Percentiles rank a stretch among this genome's conserved stretches.
Conservation (phyloP, 345 rosid species). For the Rhizophora mangle region DNA sequence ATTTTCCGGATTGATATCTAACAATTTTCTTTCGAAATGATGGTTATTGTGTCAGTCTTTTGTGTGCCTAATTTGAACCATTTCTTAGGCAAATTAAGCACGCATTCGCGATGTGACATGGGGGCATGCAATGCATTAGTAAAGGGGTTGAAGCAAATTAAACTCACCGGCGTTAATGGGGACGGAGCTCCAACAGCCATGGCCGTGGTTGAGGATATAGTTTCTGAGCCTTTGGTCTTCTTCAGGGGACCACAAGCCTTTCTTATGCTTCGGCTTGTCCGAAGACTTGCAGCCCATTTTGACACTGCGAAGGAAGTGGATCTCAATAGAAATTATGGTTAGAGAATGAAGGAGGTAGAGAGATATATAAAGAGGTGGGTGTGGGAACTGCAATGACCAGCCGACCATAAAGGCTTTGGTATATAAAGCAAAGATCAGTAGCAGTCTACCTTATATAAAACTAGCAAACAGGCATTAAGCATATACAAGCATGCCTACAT, state of each 20-base stretch:
- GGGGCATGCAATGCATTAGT: background rate
- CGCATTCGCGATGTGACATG: too few species aligned
- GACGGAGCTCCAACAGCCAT: constrained; percentile 82
- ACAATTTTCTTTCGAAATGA: too few species aligned
- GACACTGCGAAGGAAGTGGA: background rate
- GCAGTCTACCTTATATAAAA: constrained; percentile 12
- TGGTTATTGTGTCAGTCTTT: too few species aligned
- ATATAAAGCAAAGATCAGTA: constrained; percentile 27
- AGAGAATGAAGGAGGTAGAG: constrained; percentile 11
- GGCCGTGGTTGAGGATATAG: constrained; percentile 64
- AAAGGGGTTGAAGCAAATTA: background rate
- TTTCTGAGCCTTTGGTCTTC: constrained; percentile 77
- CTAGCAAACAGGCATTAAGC: background rate
- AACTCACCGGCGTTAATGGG: constrained; percentile 75
- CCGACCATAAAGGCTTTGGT: constrained; percentile 22
- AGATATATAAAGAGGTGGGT: constrained; percentile 13
- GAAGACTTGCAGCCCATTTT: constrained; percentile 44
- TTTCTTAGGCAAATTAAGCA: too few species aligned
- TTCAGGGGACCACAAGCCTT: constrained; percentile 97
- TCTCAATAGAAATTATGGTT: background rate
- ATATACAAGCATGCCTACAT: too few species aligned
- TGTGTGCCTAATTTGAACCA: too few species aligned
- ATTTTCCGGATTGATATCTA: too few species aligned
- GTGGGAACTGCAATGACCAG: constrained; percentile 29
- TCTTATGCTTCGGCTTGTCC: constrained; percentile 62